A percentile compares a stretch with the other conserved stretches of the same genome.
These are phyloP conservation scores for Cicer bijugum DNA, from an alignment of 306 rosid genomes.

Conservation along the genomic window DNA sequence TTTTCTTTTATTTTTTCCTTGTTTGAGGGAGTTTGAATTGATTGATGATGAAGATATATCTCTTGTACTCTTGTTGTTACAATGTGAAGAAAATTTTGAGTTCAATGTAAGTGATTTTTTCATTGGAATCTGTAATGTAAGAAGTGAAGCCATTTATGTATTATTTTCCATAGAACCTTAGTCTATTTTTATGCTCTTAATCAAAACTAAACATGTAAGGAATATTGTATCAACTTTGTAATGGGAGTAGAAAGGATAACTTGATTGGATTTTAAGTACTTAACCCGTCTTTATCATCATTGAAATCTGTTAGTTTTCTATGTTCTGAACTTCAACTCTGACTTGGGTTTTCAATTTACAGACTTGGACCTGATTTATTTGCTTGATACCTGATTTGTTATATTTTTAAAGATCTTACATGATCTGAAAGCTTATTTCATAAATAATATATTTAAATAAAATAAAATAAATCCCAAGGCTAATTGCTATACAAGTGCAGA, in stretches of 20 bases:
- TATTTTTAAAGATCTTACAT: too few relatives aligned
- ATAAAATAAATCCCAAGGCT: too few relatives aligned
- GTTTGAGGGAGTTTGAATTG: slow-evolving; percentile 26
- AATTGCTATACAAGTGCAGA: too few relatives aligned
- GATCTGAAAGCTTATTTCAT: too few relatives aligned
- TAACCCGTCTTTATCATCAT: too few relatives aligned
- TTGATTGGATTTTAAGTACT: too few relatives aligned
- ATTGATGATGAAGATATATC: slow-evolving; percentile 45
- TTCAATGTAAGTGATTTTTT: slow-evolving; percentile 33
- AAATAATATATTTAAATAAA: too few relatives aligned
- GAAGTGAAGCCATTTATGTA: slow-evolving; percentile 25
- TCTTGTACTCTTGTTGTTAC: slow-evolving; percentile 40
- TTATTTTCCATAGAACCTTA: not conserved
- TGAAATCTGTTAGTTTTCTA: not conserved
- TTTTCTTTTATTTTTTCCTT: slow-evolving; percentile 3
- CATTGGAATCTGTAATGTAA: not conserved
- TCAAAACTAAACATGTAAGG: not conserved
- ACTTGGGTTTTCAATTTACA: too few relatives aligned
- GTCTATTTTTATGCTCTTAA: not conserved
- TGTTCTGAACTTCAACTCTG: not conserved
- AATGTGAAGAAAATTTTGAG: slow-evolving; percentile 45
- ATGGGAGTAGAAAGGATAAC: too few relatives aligned
- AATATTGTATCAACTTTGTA: not conserved
- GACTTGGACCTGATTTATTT: not conserved
- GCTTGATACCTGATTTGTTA: not conserved